These are phyloP conservation scores for Cytospora mali DNA, from an alignment of 2,329 filamentous ascomycete species.

Conservation along the genomic window DNA sequence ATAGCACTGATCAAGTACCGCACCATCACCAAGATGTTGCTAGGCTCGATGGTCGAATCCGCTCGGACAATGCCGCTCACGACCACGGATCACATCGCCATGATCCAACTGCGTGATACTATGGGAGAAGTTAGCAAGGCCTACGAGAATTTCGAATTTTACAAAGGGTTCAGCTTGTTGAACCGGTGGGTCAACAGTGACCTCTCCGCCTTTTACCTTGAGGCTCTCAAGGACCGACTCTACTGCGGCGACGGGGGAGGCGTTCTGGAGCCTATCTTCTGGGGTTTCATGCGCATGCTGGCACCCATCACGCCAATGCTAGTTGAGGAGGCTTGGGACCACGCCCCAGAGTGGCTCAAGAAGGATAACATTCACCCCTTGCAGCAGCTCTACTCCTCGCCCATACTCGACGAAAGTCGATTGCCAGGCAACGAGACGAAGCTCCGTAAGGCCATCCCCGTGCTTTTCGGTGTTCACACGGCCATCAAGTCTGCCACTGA, in stretches of 20 bases:
- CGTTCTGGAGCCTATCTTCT: slow-evolving; percentile 66
- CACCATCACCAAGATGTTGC: slow-evolving; percentile 85
- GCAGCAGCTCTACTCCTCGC: slow-evolving; percentile 49
- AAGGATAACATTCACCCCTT: slow-evolving; percentile 46
- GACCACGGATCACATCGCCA: slow-evolving; percentile 71
- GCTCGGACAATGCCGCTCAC: slow-evolving; percentile 55
- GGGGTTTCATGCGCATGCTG: slow-evolving; percentile 75
- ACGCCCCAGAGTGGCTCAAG: slow-evolving; percentile 68
- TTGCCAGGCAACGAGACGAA: slow-evolving; percentile 42
- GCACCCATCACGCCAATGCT: slow-evolving; percentile 80
- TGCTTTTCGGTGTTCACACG: slow-evolving; percentile 58
- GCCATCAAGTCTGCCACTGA: slow-evolving; percentile 79
- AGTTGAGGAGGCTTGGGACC: slow-evolving; percentile 85
- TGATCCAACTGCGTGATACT: slow-evolving; percentile 71
- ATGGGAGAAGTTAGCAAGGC: slow-evolving; percentile 66
- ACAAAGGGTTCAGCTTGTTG: slow-evolving; percentile 71
- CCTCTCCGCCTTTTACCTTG: slow-evolving; percentile 91
- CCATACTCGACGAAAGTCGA: slow-evolving; percentile 45
- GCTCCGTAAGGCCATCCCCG: slow-evolving; percentile 47
- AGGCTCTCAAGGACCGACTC: slow-evolving; percentile 86
- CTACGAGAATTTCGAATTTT: slow-evolving; percentile 77
- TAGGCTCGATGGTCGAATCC: slow-evolving; percentile 70
- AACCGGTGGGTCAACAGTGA: slow-evolving; percentile 83
- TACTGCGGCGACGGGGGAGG: slow-evolving; percentile 79
- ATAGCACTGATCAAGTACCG: slow-evolving; percentile 82